Base-by-base conservation (phyloP, 2,329 filamentous ascomycete species). In the Fusarium piperis region DNA sequence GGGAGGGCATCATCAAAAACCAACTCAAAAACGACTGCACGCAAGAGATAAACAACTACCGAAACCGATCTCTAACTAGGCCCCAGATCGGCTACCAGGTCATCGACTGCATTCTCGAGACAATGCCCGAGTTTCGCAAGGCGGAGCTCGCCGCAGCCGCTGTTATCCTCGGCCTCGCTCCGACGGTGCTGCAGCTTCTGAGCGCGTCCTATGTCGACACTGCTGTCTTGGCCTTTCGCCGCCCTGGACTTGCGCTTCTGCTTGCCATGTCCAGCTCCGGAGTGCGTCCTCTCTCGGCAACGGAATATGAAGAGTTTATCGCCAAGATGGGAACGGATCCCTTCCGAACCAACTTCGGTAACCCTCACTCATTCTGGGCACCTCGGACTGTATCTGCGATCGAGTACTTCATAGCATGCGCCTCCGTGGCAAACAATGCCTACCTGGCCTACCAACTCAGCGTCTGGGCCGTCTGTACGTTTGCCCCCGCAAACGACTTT, bases 51-150 rank as follows among this genome's bases (percentile, higher is more conserved):
- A 2, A 35, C 16, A 15, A 6, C 2, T 74, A 74, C 10, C 56
- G 18, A 3, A 68, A 62, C 13, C 28, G 39, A 11, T 55, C 62
- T 0, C 4, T 48, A 0, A 53, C 62, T 3, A 4, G 1, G 0
- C 48, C n/a, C 4, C 63, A 62, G 16, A 3, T 32, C 8, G 72
- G 64, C 11, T 71, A 70, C 23, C 2, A 1, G 0, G 64, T 76
- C 2, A 70, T 76, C 30, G 61, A 55, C 26, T 75, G 71, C n/a
- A 68, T 77, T 26, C 60, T 77, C 15, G 20, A 30, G 1, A 60
- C 67, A 1, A 68, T 72, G 60, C 65, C 66, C 10, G 74, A 77
- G 11, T 76, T 60, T 20, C 67, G 72, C 46, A 77, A 78, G 46
- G 66, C 75, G 2, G 76, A 78, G 18, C 58, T 78, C 2, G 67